Conservation (phyloP, 2,329 filamentous ascomycete genomes). For the Hypoxylon rubiginosum region DNA sequence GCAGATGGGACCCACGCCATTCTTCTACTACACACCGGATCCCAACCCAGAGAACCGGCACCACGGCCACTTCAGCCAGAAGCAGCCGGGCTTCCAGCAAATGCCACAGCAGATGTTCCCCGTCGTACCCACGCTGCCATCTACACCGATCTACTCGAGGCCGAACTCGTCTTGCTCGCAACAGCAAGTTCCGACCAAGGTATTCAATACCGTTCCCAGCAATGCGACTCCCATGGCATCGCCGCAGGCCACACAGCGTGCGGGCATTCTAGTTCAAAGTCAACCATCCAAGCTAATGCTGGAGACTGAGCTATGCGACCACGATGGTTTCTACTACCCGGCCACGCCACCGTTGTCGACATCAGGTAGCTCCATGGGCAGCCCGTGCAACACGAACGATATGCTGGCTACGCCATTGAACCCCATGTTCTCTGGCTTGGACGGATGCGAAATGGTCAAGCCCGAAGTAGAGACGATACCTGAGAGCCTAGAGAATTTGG, state of each 20-base stretch:
- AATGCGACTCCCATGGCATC: constrained; percentile 82
- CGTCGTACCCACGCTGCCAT: constrained; percentile 69
- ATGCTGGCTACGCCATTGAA: constrained; percentile 86
- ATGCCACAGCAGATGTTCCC: constrained; percentile 66
- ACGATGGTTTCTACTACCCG: constrained; percentile 78
- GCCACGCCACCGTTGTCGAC: constrained; percentile 89
- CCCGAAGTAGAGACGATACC: constrained; percentile 77
- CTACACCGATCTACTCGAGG: constrained; percentile 74
- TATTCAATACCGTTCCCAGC: constrained; percentile 70
- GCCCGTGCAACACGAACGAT: constrained; percentile 79
- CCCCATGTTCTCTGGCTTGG: constrained; percentile 80
- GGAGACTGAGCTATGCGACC: constrained; percentile 78
- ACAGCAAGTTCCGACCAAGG: constrained; percentile 61
- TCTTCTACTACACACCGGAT: constrained; percentile 90
- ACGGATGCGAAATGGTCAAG: constrained; percentile 76
- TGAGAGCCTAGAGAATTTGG: constrained; percentile 78
- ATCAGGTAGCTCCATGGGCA: constrained; percentile 86
- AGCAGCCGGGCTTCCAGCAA: constrained; percentile 69
- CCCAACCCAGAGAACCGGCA: constrained; percentile 78
- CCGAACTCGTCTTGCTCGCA: constrained; percentile 76
- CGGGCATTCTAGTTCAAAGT: constrained; percentile 68
- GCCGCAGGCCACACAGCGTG: constrained; percentile 81
- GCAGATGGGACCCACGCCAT: constrained; percentile 79
- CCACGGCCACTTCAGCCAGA: constrained; percentile 80
- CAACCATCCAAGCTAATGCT: constrained; percentile 68